A percentile compares a stretch with the other conserved stretches of the same genome.
These are phyloP conservation scores for Moringa oleifera DNA, from an alignment of 345 rosid genomes.

Conservation along the genomic window DNA sequence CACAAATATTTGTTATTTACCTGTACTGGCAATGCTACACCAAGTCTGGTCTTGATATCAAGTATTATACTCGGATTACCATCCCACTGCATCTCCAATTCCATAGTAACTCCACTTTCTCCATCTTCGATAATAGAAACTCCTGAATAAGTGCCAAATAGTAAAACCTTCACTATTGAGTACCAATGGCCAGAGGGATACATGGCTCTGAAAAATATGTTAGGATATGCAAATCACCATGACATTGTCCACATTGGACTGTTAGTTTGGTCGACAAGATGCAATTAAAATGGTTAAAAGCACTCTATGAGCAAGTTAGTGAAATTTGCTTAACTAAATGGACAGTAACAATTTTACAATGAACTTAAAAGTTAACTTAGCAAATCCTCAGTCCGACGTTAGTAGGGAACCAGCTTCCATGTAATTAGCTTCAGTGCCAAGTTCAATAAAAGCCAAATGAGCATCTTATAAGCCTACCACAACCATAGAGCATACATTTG, in stretches of 20 bases:
- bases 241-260: not conserved
- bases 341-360: no score
- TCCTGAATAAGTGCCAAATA: conserved; percentile 31
- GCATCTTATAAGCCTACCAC: not conserved
- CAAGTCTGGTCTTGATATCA: conserved; percentile 78
- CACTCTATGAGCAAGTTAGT: no score
- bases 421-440: no score
- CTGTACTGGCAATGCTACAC: conserved; percentile 86
- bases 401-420: no score
- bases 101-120: conserved; percentile 62
- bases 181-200: not conserved
- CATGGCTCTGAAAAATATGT: not conserved
- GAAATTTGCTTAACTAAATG: no score
- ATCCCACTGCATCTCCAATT: conserved; percentile 98
- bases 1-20: conserved; percentile 21
- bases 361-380: no score
- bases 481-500: not conserved
- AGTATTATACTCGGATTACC: conserved; percentile 86
- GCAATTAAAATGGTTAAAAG: no score
- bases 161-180: not conserved
- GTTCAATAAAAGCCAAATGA: not conserved
- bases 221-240: not conserved
- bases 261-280: no score
- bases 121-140: conserved; percentile 69
- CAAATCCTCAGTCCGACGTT: no score